A percentile compares a stretch with the other conserved stretches of the same genome.
These are phyloP conservation scores for Fragaria ananassa DNA, from an alignment of 306 rosid species.

Conservation along the genomic window DNA sequence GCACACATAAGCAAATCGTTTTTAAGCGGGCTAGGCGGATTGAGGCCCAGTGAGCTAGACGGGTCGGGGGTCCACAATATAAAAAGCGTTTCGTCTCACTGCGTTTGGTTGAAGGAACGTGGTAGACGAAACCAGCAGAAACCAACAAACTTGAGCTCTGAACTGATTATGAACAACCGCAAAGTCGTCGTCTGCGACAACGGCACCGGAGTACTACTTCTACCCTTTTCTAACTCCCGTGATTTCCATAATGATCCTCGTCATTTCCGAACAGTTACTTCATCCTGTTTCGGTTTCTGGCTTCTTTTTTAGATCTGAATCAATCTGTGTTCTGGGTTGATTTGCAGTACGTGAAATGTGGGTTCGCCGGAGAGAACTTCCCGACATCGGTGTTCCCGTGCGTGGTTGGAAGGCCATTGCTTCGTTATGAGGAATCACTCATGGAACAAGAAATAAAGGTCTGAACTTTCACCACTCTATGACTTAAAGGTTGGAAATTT, in stretches of 20 bases:
- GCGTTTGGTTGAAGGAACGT: slow-evolving; percentile 17
- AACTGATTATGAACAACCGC: slow-evolving; percentile 56
- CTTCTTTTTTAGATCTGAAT: neutral
- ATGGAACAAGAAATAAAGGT: slow-evolving; percentile 87
- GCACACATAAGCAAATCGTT: too few relatives aligned
- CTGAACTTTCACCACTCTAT: neutral
- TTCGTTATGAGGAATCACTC: slow-evolving; percentile 94
- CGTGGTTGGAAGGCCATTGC: slow-evolving; percentile 97
- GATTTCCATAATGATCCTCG: neutral
- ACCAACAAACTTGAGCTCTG: neutral
- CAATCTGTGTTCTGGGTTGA: neutral
- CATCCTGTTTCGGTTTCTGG: too few relatives aligned
- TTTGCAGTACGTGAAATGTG: slow-evolving; percentile 92
- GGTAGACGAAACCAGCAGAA: slow-evolving; percentile 3
- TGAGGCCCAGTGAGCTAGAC: too few relatives aligned
- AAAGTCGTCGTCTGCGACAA: slow-evolving; percentile 95
- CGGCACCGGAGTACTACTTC: slow-evolving; percentile 77
- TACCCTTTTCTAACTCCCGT: neutral
- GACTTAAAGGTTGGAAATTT: neutral
- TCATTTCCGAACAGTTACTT: neutral
- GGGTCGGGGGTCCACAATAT: too few relatives aligned
- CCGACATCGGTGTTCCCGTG: slow-evolving; percentile 97
- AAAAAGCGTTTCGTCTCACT: too few relatives aligned
- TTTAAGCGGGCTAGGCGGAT: too few relatives aligned
- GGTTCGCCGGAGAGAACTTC: slow-evolving; percentile 94